phyloP scores from a whole-genome alignment of 345 rosid species.

The Pugionium cornutum region DNA sequence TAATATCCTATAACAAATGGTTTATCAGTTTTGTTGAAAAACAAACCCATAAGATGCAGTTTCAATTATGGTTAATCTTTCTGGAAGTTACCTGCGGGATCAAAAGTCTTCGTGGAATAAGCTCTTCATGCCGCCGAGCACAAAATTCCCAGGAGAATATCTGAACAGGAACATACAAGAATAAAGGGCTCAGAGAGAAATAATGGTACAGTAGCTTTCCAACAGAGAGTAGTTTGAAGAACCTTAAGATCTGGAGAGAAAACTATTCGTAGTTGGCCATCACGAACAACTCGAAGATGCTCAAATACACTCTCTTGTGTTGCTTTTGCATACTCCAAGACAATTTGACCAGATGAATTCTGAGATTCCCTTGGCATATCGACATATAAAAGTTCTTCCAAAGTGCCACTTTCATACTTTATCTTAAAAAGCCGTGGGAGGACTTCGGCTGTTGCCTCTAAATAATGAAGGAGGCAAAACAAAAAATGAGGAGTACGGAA shows the following conservation, averaged over 20 bases:
- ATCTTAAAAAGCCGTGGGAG: slow-evolving; percentile 98
- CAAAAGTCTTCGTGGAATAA: slow-evolving; percentile 85
- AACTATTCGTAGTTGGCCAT: slow-evolving; percentile 92
- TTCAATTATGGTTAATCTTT: neutral
- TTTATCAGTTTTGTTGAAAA: neutral
- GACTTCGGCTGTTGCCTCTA: slow-evolving; percentile 97
- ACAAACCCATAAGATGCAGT: slow-evolving; percentile 3
- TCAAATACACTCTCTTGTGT: slow-evolving; percentile 99
- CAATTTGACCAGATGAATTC: slow-evolving; percentile 88
- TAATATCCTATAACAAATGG: slow-evolving; percentile 5
- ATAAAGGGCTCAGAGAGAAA: slow-evolving; percentile 17
- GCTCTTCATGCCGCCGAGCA: slow-evolving; percentile 97
- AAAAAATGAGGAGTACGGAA: slow-evolving; percentile 5
- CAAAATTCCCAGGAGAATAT: slow-evolving; percentile 99
- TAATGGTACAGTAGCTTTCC: neutral
- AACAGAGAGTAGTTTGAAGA: slow-evolving; percentile 13
- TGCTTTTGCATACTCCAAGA: slow-evolving; percentile 96
- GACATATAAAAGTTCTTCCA: slow-evolving; percentile 91
- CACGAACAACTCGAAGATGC: slow-evolving; percentile 98
- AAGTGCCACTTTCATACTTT: slow-evolving; percentile 96
- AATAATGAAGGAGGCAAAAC: slow-evolving; percentile 30
- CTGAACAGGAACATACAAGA: slow-evolving; percentile 42
- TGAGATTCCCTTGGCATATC: slow-evolving; percentile 98
- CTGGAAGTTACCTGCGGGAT: slow-evolving; percentile 76
- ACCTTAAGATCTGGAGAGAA: slow-evolving; percentile 97